phyloP scores from a whole-genome alignment of 2,329 filamentous ascomycete genomes.

The Aspergillus ruber region DNA sequence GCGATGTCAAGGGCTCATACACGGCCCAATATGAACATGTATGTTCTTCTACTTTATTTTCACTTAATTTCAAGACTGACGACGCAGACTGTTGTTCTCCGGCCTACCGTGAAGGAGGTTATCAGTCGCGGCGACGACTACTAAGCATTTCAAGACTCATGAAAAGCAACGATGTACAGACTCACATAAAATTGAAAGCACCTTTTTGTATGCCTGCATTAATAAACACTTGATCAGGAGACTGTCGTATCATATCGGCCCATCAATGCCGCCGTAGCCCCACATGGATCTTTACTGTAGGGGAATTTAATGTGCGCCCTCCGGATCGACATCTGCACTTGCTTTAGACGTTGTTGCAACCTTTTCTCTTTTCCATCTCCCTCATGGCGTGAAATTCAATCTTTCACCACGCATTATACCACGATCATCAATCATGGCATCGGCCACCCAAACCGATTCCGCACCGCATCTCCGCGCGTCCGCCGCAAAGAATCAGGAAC shows the following conservation, averaged over 20 bases:
- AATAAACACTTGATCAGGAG: constrained; percentile 1
- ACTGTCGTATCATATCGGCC: constrained; percentile 7
- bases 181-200: not conserved
- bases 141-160: constrained; percentile 36
- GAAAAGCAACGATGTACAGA: constrained; percentile 1
- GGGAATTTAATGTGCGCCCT: constrained; percentile 19
- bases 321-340: constrained; percentile 2
- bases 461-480: constrained; percentile 29
- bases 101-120: constrained; percentile 78
- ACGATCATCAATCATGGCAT: constrained; percentile 17
- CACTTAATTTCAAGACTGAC: constrained; percentile 6
- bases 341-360: not conserved
- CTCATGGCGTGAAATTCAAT: constrained; percentile 15
- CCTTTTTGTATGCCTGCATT: not conserved
- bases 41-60: constrained; percentile 36
- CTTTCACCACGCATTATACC: constrained; percentile 5
- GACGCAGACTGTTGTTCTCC: constrained; percentile 63
- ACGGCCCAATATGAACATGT: constrained; percentile 94
- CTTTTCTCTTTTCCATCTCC: not conserved
- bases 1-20: constrained; percentile 90
- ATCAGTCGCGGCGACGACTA: constrained; percentile 82
- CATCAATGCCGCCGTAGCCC: constrained; percentile 21
- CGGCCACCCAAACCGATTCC: constrained; percentile 24
- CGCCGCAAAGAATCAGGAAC: constrained; percentile 20
- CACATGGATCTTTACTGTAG: constrained; percentile 26